phyloP scores from a whole-genome alignment of 2,329 filamentous ascomycete genomes.

The Xylariaceae sp. region DNA sequence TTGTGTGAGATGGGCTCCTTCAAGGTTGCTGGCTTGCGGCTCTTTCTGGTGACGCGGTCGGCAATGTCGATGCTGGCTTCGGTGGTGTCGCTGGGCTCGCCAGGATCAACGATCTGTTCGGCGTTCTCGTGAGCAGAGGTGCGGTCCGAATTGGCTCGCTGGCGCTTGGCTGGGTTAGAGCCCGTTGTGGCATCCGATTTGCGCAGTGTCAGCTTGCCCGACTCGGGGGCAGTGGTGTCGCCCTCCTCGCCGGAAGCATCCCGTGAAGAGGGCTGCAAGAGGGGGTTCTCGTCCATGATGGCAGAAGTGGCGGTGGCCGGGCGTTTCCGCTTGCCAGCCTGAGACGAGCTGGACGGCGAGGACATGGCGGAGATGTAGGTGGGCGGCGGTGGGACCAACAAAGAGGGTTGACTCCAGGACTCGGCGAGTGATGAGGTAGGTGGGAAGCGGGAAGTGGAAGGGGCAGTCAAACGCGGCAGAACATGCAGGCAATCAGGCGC shows the following conservation, averaged over 20 bases:
- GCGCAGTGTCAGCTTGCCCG: conserved; percentile 51
- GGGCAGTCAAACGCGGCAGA: neutral
- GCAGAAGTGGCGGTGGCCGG: conserved; percentile 49
- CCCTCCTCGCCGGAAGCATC: conserved; percentile 81
- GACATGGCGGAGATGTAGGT: conserved; percentile 45
- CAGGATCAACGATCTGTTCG: conserved; percentile 52
- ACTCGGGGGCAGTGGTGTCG: conserved; percentile 66
- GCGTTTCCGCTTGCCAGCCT: conserved; percentile 77
- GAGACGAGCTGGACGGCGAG: conserved; percentile 51
- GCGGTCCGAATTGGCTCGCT: conserved; percentile 62
- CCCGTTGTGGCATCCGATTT: conserved; percentile 44
- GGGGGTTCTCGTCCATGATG: conserved; percentile 51
- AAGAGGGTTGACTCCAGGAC: too few species aligned
- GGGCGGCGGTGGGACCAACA: too few species aligned
- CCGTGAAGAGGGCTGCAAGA: conserved; percentile 69
- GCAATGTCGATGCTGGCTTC: conserved; percentile 66
- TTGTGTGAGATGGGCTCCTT: conserved; percentile 32
- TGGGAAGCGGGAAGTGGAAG: neutral
- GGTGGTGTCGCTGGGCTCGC: conserved; percentile 67
- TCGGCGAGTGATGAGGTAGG: neutral
- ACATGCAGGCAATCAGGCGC: neutral
- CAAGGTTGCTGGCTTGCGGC: conserved; percentile 42
- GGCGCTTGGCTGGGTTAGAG: conserved; percentile 68
- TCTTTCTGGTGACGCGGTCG: conserved; percentile 54
- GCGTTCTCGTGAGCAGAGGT: conserved; percentile 38